phyloP scores from a whole-genome alignment of 306 rosid species.

The Cucurbita moschata region DNA sequence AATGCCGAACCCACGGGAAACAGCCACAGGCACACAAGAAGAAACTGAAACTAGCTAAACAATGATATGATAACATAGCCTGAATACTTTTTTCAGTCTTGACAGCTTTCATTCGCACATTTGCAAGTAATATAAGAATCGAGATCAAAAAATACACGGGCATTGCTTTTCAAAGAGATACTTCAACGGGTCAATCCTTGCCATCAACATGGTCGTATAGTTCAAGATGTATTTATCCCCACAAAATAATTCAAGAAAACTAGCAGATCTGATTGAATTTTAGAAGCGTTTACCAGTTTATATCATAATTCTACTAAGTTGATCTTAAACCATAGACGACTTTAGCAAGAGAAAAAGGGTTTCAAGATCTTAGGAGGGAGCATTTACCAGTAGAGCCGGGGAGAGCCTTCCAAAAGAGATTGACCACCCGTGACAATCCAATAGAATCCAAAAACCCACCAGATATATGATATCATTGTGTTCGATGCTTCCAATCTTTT shows the following conservation, averaged over 20 bases:
- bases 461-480: conserved; percentile 45
- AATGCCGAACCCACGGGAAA: not conserved
- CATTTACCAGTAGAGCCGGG: conserved; percentile 63
- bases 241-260: not conserved
- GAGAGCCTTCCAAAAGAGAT: conserved; percentile 61
- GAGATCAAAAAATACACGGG: not conserved
- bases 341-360: not conserved
- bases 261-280: not conserved
- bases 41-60: not conserved
- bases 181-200: too few relatives aligned
- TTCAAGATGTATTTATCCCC: not conserved
- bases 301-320: not conserved
- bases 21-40: not conserved
- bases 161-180: not conserved
- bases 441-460: conserved; percentile 85
- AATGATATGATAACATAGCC: not conserved
- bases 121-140: not conserved
- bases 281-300: not conserved
- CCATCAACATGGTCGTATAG: too few relatives aligned
- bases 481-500: conserved; percentile 50
- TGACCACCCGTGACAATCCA: conserved; percentile 75
- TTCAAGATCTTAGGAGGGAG: not conserved
- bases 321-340: not conserved
- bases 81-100: not conserved
- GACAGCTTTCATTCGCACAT: not conserved